Evolutionary conservation across 164 flowering plant genomes (phyloP).

Genomic region (Saururus chinensis): DNA sequence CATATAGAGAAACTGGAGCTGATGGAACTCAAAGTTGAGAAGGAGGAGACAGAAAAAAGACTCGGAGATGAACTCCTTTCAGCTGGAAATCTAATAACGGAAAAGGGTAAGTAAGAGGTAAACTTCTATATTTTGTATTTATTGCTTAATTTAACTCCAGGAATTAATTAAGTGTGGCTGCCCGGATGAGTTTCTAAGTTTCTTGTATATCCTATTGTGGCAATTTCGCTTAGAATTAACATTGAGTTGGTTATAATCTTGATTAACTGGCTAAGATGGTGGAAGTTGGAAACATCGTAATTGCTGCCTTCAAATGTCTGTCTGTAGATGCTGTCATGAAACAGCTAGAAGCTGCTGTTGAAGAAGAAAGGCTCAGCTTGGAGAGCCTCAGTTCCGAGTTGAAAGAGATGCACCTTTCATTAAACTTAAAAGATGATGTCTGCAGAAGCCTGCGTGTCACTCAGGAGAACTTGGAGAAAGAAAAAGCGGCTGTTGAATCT

Average conservation of each 20-base stretch:
- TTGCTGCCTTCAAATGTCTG: background rate
- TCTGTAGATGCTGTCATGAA: conserved; percentile 51
- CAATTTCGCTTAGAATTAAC: background rate
- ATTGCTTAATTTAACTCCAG: background rate
- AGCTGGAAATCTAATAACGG: conserved; percentile 33
- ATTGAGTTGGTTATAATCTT: background rate
- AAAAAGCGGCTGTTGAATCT: conserved; percentile 41
- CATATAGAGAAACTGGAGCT: conserved; percentile 26
- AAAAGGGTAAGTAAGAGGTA: conserved; percentile 46
- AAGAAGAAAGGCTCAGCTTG: conserved; percentile 25
- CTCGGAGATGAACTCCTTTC: conserved; percentile 34
- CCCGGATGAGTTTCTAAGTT: background rate
- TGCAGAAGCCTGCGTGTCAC: conserved; percentile 23
- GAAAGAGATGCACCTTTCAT: conserved; percentile 34
- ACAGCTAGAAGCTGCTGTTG: conserved; percentile 45
- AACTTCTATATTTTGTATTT: background rate
- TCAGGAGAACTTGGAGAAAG: conserved; percentile 50
- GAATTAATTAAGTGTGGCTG: background rate
- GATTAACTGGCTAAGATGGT: too few species aligned
- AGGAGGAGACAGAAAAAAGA: conserved; percentile 38
- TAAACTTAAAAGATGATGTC: conserved; percentile 48
- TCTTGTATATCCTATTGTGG: background rate
- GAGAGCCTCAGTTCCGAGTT: conserved; percentile 46
- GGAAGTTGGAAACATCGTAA: background rate
- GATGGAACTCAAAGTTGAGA: conserved; percentile 42